Evolutionary conservation across 2,329 filamentous ascomycete species (phyloP).

Genomic region (Fusarium sp.): DNA sequence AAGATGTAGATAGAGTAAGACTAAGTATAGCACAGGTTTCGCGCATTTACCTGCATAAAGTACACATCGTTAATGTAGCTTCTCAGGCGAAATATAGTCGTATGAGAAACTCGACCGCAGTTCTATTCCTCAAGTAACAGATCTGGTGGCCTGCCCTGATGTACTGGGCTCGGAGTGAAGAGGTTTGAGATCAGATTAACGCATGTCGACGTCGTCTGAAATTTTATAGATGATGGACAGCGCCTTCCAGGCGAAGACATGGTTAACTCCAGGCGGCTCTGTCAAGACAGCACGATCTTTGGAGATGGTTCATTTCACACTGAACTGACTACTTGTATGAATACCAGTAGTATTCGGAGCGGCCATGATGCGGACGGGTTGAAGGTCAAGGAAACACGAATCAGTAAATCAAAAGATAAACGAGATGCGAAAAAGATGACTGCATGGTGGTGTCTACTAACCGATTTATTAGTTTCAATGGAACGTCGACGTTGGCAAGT

Average conservation of each 20-base stretch:
- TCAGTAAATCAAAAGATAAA: not conserved
- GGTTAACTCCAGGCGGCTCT: too few species aligned
- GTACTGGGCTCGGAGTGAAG: too few species aligned
- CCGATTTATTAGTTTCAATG: constrained; percentile 9
- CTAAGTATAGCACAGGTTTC: constrained; percentile 17
- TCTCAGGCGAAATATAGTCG: not conserved
- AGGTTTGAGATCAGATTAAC: too few species aligned
- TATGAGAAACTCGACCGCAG: too few species aligned
- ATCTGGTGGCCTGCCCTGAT: too few species aligned
- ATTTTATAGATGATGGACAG: too few species aligned
- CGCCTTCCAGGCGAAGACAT: too few species aligned
- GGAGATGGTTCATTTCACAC: not conserved
- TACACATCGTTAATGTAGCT: not conserved
- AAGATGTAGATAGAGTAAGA: not conserved
- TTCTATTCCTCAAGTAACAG: too few species aligned
- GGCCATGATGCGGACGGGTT: not conserved
- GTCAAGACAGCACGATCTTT: not conserved
- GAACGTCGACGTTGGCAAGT: constrained; percentile 22
- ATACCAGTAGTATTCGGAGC: not conserved
- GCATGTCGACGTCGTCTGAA: too few species aligned
- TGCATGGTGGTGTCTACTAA: not conserved
- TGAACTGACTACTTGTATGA: not conserved
- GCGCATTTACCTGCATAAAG: not conserved
- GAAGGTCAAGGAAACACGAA: not conserved
- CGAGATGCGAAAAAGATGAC: not conserved